phyloP scores from a whole-genome alignment of 2,329 filamentous ascomycete genomes.

The Fusarium proliferatum region DNA sequence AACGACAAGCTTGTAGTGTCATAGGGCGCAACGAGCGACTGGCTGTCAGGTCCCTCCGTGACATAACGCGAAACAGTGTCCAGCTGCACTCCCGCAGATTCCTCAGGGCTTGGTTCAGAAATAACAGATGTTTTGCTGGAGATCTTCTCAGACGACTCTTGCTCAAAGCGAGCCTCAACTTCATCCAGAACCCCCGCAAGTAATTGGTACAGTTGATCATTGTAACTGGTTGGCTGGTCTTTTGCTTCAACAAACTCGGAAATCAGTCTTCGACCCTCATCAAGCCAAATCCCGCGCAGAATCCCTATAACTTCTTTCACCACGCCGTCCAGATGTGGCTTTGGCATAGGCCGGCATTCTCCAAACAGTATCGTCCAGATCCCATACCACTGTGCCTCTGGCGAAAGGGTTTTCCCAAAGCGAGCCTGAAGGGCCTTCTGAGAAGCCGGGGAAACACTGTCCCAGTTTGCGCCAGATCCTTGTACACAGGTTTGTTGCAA shows the following conservation, averaged over 20 bases:
- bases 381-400: neutral
- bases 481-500: rapidly evolving
- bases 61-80: rapidly evolving
- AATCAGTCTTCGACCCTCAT: rapidly evolving
- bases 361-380: neutral
- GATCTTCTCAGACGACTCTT: rapidly evolving
- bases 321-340: rapidly evolving
- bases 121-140: neutral
- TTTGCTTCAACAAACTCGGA: rapidly evolving
- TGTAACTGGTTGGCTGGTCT: neutral
- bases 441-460: neutral
- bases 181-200: neutral
- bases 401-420: rapidly evolving
- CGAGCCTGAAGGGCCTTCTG: neutral
- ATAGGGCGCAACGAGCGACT: rapidly evolving
- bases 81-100: neutral
- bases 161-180: neutral
- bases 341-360: neutral
- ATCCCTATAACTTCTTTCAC: neutral
- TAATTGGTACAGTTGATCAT: neutral
- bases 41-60: rapidly evolving
- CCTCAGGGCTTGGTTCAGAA: neutral
- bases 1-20: rapidly evolving
- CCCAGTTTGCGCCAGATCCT: neutral
- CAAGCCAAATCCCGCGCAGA: neutral